phyloP scores from a whole-genome alignment of 2,329 filamentous ascomycete genomes.

The Diaporthe vaccinii region DNA sequence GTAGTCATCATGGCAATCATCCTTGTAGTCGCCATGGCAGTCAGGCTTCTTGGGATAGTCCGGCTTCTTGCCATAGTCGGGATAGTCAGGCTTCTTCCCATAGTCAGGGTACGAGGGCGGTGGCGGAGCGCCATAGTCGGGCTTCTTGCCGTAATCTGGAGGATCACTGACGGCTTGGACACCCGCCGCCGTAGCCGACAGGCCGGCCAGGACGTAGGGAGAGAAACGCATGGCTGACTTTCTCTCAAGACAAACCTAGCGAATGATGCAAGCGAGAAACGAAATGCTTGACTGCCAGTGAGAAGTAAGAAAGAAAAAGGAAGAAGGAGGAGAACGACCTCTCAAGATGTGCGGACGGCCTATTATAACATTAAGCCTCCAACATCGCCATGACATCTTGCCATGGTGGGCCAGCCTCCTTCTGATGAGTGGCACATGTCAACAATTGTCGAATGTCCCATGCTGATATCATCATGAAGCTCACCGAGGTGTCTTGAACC shows the following conservation, averaged over 20 bases:
- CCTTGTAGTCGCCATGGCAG: not conserved
- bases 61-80: not conserved
- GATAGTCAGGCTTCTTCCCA: conserved; percentile 3
- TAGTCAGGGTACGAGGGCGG: not conserved
- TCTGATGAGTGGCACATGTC: not conserved
- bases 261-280: not conserved
- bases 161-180: conserved; percentile 18
- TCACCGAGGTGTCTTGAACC: not conserved
- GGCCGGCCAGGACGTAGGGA: conserved; percentile 32
- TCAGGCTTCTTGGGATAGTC: not conserved
- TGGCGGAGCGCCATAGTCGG: not conserved
- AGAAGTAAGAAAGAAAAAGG: not conserved
- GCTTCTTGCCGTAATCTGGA: not conserved
- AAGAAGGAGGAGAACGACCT: not conserved
- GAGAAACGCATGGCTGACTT: conserved; percentile 16
- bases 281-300: not conserved
- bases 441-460: not conserved
- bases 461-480: conserved; percentile 31
- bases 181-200: conserved; percentile 24
- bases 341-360: not conserved
- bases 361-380: conserved; percentile 17
- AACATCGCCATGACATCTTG: not conserved
- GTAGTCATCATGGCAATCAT: not conserved
- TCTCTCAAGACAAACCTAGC: conserved; percentile 13
- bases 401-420: not conserved